Conservation (phyloP, 768 basidiomycete species). For the Udeniomyces megalosporus region DNA sequence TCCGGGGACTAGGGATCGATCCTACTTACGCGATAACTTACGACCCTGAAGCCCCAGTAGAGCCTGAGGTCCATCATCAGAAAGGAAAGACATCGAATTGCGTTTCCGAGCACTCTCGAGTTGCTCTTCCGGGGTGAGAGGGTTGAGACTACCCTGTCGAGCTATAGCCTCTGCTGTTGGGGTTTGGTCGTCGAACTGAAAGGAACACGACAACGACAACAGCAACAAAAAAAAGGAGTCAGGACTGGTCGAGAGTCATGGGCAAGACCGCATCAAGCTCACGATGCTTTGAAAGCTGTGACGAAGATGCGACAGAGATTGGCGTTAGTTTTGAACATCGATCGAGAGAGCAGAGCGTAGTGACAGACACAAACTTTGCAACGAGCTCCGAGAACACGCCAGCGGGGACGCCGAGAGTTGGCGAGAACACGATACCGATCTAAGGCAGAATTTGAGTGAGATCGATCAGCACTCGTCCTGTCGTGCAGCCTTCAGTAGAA, state of each 20-base stretch:
- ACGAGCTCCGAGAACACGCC: constrained; percentile 91
- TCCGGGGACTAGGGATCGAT: background rate
- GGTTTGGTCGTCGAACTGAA: background rate
- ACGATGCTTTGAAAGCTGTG: constrained; percentile 3
- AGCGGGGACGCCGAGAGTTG: constrained; percentile 93
- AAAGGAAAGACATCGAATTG: constrained; percentile 37
- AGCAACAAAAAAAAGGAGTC: background rate
- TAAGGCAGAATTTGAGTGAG: background rate
- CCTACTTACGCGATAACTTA: constrained; percentile 43
- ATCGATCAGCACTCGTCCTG: too few species aligned
- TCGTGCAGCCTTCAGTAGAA: background rate
- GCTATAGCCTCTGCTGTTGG: background rate
- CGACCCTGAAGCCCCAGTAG: constrained; percentile 63
- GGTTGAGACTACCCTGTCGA: background rate
- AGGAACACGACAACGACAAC: background rate
- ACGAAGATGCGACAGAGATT: background rate
- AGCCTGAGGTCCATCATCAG: constrained; percentile 65
- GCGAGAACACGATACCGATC: constrained; percentile 91
- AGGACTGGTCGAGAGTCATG: too few species aligned
- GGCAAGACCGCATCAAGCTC: too few species aligned
- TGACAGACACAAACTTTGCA: constrained; percentile 58
- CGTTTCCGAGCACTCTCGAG: constrained; percentile 15
- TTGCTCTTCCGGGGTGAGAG: constrained; percentile 4
- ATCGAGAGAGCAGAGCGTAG: background rate
- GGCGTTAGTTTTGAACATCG: background rate